A percentile compares a stretch with the other conserved stretches of the same genome.
phyloP scores from a whole-genome alignment of 2,329 filamentous ascomycete genomes.

The Ophiosphaerella herpotricha region DNA sequence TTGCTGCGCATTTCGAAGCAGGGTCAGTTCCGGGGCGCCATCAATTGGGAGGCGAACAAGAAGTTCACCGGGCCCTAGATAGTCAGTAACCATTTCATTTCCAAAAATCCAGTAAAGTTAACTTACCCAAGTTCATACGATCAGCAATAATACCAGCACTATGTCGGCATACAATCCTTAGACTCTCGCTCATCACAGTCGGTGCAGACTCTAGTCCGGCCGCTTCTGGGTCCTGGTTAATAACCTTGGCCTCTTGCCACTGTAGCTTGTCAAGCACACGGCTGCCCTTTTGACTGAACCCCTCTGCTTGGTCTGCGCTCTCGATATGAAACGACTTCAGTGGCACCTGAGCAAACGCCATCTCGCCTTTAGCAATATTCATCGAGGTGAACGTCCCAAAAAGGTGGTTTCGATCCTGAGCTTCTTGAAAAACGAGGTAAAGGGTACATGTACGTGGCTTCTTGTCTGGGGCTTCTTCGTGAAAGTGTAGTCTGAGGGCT shows the following conservation, averaged over 20 bases:
- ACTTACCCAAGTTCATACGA: conserved; percentile 72
- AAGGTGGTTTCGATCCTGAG: conserved; percentile 71
- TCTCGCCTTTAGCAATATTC: conserved; percentile 68
- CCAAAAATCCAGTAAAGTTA: not conserved
- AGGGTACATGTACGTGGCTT: conserved; percentile 61
- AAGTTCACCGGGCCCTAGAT: conserved; percentile 50
- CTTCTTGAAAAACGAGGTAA: conserved; percentile 76
- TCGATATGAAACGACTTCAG: conserved; percentile 70
- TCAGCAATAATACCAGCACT: conserved; percentile 80
- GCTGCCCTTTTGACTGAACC: conserved; percentile 46
- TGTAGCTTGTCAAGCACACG: conserved; percentile 51
- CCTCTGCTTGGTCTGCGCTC: conserved; percentile 56
- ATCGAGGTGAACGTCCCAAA: conserved; percentile 76
- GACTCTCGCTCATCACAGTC: conserved; percentile 75
- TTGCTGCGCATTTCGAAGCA: conserved; percentile 69
- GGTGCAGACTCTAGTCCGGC: conserved; percentile 62
- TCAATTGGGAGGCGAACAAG: conserved; percentile 52
- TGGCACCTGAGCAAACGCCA: conserved; percentile 70
- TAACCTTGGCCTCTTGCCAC: conserved; percentile 71
- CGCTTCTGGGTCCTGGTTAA: conserved; percentile 69
- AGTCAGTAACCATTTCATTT: conserved; percentile 10
- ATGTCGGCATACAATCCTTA: conserved; percentile 77
- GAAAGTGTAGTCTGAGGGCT: conserved; percentile 71
- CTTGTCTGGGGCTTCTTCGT: conserved; percentile 59
- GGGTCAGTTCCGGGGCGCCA: conserved; percentile 41